Evolutionary conservation across 2,329 filamentous ascomycete species (phyloP), one percentile per base, ranked within the genome.

Genomic region (Cladobotryum mycophilum): DNA sequence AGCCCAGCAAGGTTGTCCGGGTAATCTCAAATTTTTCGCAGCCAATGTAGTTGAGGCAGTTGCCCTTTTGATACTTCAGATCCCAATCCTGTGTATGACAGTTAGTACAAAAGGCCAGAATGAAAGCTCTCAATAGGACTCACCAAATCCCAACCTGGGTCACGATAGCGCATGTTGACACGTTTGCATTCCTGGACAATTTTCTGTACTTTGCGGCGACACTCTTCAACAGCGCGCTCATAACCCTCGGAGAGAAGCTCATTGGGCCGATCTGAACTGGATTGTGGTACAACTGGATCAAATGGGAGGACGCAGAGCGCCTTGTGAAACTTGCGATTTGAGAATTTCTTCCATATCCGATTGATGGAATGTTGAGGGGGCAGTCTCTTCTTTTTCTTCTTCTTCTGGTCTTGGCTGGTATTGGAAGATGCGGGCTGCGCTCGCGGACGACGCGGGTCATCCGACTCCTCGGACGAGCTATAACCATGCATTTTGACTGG

Each of bases 111-210:
- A 41, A 20, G 20, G 38, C 38, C 3, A 41, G 38, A 11, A 41
- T 12, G 20, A n/a, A 12, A 17, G 5, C 6, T 18, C 17, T n/a
- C 38, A 20, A 20, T 17, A 38, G 20, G 17, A 74, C 76, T 64
- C 62, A 81, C 78, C 63, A 82, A 60, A 57, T 81, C 78, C 66
- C 74, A 82, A 1, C 75, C 78, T 1, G 81, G 79, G 56, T 88
- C 85, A 20, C 86, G 78, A 63, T 93, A 95, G 60, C 89, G 85
- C 64, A 85, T 86, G 60, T 95, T 95, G 36, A 90, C 76, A 18
- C 87, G 76, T 56, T 78, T 75, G 67, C 89, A 93, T 59, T 82
- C 79, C 54, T 77, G 70, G 44, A 81, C 79, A 53, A 83, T 83
- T 62, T 81, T 82, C 43, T 74, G 68, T 34, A 76, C 85, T 67